phyloP scores from a whole-genome alignment of 352 stramenopile species.

The Phytophthora ohioensis region DNA sequence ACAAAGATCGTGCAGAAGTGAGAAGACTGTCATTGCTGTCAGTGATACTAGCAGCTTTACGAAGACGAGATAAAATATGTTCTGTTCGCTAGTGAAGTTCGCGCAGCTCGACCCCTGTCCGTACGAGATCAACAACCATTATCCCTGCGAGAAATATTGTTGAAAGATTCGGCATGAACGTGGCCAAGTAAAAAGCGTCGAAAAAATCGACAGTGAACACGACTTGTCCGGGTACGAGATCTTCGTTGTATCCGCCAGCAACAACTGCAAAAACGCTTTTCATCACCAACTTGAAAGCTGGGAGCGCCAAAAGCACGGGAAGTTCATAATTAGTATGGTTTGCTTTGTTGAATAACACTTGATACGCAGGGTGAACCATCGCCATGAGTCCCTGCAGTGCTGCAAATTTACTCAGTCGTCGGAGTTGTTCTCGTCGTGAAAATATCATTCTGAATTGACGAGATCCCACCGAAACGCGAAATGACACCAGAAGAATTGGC shows the following conservation, averaged over 20 bases:
- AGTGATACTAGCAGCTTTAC: not conserved
- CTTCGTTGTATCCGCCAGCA: conserved; percentile 12
- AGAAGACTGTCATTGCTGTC: not conserved
- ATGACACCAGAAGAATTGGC: not conserved
- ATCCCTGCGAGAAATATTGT: not conserved
- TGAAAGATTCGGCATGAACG: conserved; percentile 7
- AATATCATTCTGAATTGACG: not conserved
- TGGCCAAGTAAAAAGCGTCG: conserved; percentile 12
- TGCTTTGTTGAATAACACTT: conserved; percentile 1
- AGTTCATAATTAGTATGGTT: conserved; percentile 16
- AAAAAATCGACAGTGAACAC: conserved; percentile 27
- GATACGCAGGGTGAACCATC: conserved; percentile 1
- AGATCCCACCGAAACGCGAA: not conserved
- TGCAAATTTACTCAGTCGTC: conserved; percentile 1
- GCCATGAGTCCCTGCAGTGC: not conserved
- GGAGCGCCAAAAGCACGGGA: conserved; percentile 2
- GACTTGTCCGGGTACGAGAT: conserved; percentile 18
- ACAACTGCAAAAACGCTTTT: conserved; percentile 1
- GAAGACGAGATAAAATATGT: not conserved
- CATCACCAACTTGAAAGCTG: conserved; percentile 8
- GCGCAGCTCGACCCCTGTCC: conserved; percentile 9
- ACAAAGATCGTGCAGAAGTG: not conserved
- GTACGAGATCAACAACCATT: conserved; percentile 6
- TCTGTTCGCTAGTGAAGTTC: conserved; percentile 10
- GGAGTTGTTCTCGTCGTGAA: conserved; percentile 9